These are phyloP conservation scores for Citrullus amarus DNA, from an alignment of 306 rosid species.

Conservation along the genomic window DNA sequence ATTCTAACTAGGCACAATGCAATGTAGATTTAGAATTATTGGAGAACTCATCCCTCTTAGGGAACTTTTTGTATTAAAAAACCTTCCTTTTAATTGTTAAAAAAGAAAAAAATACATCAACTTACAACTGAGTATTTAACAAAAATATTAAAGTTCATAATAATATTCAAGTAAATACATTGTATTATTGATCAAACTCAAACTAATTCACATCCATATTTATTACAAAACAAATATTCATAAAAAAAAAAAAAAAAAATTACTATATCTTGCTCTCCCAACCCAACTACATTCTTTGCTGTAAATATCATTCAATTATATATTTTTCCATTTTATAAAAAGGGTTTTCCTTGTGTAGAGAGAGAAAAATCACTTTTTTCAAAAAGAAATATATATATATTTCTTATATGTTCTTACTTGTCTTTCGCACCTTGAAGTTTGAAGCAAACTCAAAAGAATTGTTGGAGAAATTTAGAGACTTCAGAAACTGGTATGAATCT, in stretches of 20 bases:
- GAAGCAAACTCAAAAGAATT: neutral
- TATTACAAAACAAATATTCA: neutral
- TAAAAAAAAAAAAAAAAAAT: neutral
- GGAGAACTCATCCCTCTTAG: neutral
- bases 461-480: neutral
- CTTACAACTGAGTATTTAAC: neutral
- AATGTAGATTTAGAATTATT: neutral
- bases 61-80: neutral
- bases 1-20: too few species aligned
- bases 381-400: neutral
- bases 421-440: neutral
- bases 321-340: neutral
- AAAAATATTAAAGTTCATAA: neutral
- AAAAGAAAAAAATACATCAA: neutral
- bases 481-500: neutral
- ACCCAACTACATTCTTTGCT: neutral
- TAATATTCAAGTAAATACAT: neutral
- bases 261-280: neutral
- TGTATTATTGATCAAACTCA: neutral
- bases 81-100: neutral
- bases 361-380: neutral
- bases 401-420: neutral
- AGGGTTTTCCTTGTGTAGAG: neutral
- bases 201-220: neutral
- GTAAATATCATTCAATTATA: neutral